Evolutionary conservation across 1,139 yeast genomes (phyloP), one percentile per base, ranked within the genome.

Genomic region (Scheffersomyces illinoinensis): DNA sequence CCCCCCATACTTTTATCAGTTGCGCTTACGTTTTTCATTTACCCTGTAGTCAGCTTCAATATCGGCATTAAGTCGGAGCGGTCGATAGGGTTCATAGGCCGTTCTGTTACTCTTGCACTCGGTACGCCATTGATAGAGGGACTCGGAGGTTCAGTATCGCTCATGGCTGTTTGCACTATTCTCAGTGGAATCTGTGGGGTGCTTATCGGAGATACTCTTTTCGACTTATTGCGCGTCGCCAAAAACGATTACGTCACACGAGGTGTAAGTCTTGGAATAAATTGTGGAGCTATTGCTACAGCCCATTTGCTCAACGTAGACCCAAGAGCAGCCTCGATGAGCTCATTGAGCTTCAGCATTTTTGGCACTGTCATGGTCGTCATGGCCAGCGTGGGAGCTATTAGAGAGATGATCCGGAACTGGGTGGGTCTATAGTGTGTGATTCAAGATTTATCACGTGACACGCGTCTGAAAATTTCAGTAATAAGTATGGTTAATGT

Each of bases 221-320:
- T 73, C 81, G 67, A 75, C 69, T 55, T 84, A 54, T 62, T 90
- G 51, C 70, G 88, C 53, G 81, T 90, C 3, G 78, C 86, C 4
- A 79, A 82, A 47, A 84, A 85, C 66, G 96, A 90, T 69, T 90
- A 84, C 68, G 88, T 90, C 6, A 88, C 93, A 0, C 74, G 93
- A 62, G 96, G 96, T 0, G 85, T 90, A 18, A 86, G 91, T 0
- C 74, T 90, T 57, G 96, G 96, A 2, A 83, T 89, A 55, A 89
- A 88, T 67, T 88, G 93, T 66, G 91, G 93, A 5, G 96, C 96
- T 1, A 88, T 90, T 56, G 92, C 93, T 1, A 89, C 96, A 3
- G 95, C 95, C 0, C 90, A 89, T 70, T 74, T 90, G 56, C 73
- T 90, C 47, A 84, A 83, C 43, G 80, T 82, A 47, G 93, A 90